These are phyloP conservation scores for Biscogniauxia mediterranea DNA, from an alignment of 2,329 filamentous ascomycete genomes.

Conservation along the genomic window DNA sequence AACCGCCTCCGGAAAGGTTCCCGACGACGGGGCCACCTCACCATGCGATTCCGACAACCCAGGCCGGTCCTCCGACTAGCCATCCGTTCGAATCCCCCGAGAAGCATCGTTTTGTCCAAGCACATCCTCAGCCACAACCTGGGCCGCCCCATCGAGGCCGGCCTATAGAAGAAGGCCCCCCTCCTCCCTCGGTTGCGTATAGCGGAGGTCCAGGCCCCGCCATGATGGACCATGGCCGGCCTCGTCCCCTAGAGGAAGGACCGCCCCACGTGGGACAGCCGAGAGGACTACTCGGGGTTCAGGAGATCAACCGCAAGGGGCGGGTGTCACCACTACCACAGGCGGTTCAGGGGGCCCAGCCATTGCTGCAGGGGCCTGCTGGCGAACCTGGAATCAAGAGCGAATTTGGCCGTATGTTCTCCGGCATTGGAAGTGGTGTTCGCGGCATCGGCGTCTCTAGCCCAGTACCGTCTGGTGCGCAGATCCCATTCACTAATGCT, in stretches of 20 bases:
- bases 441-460: slow-evolving; percentile 51
- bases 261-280: slow-evolving; percentile 57
- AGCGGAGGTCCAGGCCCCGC: slow-evolving; percentile 41
- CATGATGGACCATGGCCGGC: slow-evolving; percentile 43
- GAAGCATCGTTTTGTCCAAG: slow-evolving; percentile 42
- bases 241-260: slow-evolving; percentile 49
- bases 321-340: slow-evolving; percentile 87
- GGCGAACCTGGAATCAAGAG: slow-evolving; percentile 90
- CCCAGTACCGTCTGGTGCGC: slow-evolving; percentile 44
- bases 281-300: slow-evolving; percentile 72
- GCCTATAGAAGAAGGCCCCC: slow-evolving; percentile 47
- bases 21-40: slow-evolving; percentile 34
- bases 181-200: slow-evolving; percentile 51
- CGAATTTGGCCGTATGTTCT: slow-evolving; percentile 93
- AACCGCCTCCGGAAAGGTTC: slow-evolving; percentile 40
- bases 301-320: slow-evolving; percentile 78
- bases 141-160: slow-evolving; percentile 38
- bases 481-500: slow-evolving; percentile 46
- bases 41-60: slow-evolving; percentile 30
- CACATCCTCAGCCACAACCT: slow-evolving; percentile 35
- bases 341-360: slow-evolving; percentile 88
- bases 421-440: slow-evolving; percentile 71
- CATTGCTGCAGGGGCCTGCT: slow-evolving; percentile 72
- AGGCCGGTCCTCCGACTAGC: slow-evolving; percentile 24
- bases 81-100: slow-evolving; percentile 51